A percentile compares a stretch with the other conserved stretches of the same genome.
Conservation (phyloP, 345 rosid species). For the Lumnitzera littorea region DNA sequence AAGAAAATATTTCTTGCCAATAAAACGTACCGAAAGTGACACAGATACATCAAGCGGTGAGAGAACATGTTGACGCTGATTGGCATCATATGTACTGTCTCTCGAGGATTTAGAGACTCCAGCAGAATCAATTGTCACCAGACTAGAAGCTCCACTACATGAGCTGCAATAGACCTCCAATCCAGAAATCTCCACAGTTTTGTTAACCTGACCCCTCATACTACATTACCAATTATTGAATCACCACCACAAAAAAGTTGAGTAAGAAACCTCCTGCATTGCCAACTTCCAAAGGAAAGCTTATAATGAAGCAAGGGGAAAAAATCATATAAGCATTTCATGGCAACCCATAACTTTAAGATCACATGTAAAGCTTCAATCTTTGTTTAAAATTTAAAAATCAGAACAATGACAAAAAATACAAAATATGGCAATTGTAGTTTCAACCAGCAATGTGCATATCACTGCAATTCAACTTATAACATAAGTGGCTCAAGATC, state of each 20-base stretch:
- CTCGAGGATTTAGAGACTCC: conserved; percentile 29
- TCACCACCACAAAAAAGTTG: neutral
- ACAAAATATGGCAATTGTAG: too few species aligned
- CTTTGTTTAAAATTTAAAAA: too few species aligned
- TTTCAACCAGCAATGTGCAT: neutral
- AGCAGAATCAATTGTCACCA: conserved; percentile 22
- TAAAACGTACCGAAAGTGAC: conserved; percentile 51
- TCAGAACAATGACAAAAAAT: too few species aligned
- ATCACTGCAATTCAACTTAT: neutral
- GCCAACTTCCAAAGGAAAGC: neutral
- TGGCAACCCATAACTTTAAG: too few species aligned
- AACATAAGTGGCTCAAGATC: neutral
- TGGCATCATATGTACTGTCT: conserved; percentile 31
- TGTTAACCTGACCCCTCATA: conserved; percentile 63
- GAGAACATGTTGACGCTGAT: conserved; percentile 39
- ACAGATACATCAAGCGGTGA: conserved; percentile 51
- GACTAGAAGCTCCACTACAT: conserved; percentile 29
- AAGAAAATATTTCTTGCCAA: neutral
- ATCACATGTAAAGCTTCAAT: too few species aligned
- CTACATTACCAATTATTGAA: conserved; percentile 8
- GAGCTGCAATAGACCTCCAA: conserved; percentile 68
- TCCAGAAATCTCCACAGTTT: conserved; percentile 57
- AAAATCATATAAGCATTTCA: too few species aligned
- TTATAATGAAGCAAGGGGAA: neutral
- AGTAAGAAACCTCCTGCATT: too few species aligned